Evolutionary conservation across 2,329 filamentous ascomycete genomes (phyloP).

Genomic region (Cladophialophora carrionii): DNA sequence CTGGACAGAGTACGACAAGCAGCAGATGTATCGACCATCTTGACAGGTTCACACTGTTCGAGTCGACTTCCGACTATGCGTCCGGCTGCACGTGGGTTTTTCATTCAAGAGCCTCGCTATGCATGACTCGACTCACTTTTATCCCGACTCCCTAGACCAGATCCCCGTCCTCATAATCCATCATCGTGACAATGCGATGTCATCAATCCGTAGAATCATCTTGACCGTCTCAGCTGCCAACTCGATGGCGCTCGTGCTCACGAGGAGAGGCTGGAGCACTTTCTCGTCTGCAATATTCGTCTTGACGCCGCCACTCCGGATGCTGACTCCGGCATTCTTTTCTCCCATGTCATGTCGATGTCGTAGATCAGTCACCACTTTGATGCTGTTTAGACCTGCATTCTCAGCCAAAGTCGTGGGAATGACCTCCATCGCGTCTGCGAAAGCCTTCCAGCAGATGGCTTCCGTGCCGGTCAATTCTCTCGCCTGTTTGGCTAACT

Average conservation of each 20-base stretch:
- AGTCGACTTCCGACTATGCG: not conserved
- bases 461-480: constrained; percentile 87
- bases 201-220: constrained; percentile 77
- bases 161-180: not conserved
- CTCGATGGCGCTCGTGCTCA: constrained; percentile 97
- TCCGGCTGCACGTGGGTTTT: not conserved
- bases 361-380: constrained; percentile 93
- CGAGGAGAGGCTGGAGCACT: constrained; percentile 90
- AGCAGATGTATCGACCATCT: not conserved
- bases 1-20: not conserved
- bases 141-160: not conserved
- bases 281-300: constrained; percentile 96
- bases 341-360: constrained; percentile 94
- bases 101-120: constrained; percentile 25
- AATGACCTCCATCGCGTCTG: constrained; percentile 95
- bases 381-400: constrained; percentile 96
- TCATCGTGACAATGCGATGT: constrained; percentile 60
- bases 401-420: constrained; percentile 97
- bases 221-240: constrained; percentile 97
- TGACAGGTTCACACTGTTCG: not conserved
- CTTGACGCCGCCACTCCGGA: constrained; percentile 96
- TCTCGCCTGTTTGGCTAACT: constrained; percentile 79
- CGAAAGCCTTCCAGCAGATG: constrained; percentile 99
- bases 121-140: constrained; percentile 22
- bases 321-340: constrained; percentile 94